A percentile compares a stretch with the other conserved stretches of the same genome.
These are phyloP conservation scores for Oemleria cerasiformis DNA, from an alignment of 306 rosid species.

Conservation along the genomic window DNA sequence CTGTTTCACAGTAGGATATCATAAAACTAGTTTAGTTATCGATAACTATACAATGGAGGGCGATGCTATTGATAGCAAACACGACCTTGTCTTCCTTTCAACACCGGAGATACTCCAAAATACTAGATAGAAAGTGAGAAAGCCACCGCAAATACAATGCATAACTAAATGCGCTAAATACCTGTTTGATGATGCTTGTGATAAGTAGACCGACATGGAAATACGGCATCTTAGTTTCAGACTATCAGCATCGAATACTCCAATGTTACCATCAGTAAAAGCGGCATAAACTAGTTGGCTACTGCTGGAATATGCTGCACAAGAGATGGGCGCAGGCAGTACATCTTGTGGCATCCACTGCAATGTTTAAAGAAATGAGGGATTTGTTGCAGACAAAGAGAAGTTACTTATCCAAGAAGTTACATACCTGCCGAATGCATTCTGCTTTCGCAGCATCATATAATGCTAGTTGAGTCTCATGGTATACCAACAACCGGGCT, in stretches of 20 bases:
- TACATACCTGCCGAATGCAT: slow-evolving; percentile 42
- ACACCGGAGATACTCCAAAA: background rate
- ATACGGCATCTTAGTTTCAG: slow-evolving; percentile 66
- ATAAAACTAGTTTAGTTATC: slow-evolving; percentile 1
- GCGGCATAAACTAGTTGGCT: slow-evolving; percentile 58
- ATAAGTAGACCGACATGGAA: slow-evolving; percentile 50
- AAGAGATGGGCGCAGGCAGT: slow-evolving; percentile 53
- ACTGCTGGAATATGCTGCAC: slow-evolving; percentile 56
- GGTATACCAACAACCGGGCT: slow-evolving; percentile 47
- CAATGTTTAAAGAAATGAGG: slow-evolving; percentile 14
- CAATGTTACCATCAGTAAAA: slow-evolving; percentile 53
- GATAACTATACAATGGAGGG: background rate
- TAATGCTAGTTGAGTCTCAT: slow-evolving; percentile 54
- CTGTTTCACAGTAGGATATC: slow-evolving; percentile 30
- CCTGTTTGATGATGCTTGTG: slow-evolving; percentile 39
- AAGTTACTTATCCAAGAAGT: slow-evolving; percentile 13
- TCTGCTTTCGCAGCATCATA: slow-evolving; percentile 58
- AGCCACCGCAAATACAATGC: background rate
- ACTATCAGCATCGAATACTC: slow-evolving; percentile 69
- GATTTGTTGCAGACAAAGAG: slow-evolving; percentile 7
- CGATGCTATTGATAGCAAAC: background rate
- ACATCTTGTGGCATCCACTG: slow-evolving; percentile 73
- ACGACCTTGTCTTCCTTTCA: background rate
- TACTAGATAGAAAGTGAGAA: background rate
- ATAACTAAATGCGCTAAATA: background rate